phyloP scores from a whole-genome alignment of 768 basidiomycete species.

The Calvatia gigantea region DNA sequence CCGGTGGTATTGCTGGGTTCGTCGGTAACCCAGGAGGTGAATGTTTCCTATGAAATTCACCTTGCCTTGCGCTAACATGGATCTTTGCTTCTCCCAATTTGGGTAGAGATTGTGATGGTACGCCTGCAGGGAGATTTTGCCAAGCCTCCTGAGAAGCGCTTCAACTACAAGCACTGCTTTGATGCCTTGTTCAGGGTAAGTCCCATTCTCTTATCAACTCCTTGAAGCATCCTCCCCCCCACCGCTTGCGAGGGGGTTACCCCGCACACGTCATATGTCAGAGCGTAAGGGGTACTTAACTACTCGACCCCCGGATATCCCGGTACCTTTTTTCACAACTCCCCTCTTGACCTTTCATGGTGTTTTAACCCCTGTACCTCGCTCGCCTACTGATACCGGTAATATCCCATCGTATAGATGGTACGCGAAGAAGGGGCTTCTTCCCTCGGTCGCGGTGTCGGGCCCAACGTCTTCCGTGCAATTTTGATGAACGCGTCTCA shows the following conservation, averaged over 20 bases:
- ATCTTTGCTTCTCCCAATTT: background rate
- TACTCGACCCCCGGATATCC: background rate
- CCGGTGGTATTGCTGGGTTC: slow-evolving; percentile 81
- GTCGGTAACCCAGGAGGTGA: slow-evolving; percentile 86
- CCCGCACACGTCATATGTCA: slow-evolving; percentile 9
- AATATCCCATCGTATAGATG: slow-evolving; percentile 49
- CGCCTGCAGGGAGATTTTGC: slow-evolving; percentile 90
- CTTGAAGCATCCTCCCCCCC: background rate
- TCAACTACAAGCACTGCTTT: slow-evolving; percentile 88
- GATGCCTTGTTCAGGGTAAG: slow-evolving; percentile 84
- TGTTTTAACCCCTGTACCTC: background rate
- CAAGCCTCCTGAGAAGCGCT: slow-evolving; percentile 81
- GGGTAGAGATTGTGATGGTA: slow-evolving; percentile 74
- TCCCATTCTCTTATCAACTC: slow-evolving; percentile 14
- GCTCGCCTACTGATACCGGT: slow-evolving; percentile 8
- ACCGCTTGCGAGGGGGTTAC: background rate
- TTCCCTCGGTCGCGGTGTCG: slow-evolving; percentile 72
- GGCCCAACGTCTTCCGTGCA: slow-evolving; percentile 84
- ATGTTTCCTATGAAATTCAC: background rate
- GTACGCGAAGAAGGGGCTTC: slow-evolving; percentile 80
- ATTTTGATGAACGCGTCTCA: slow-evolving; percentile 91
- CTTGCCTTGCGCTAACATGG: background rate
- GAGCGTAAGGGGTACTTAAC: slow-evolving; percentile 14
- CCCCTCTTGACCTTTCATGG: slow-evolving; percentile 1
- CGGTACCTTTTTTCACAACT: background rate